These are phyloP conservation scores for Nakazawaea siamensis DNA, from an alignment of 805 yeast genomes.

Conservation along the genomic window DNA sequence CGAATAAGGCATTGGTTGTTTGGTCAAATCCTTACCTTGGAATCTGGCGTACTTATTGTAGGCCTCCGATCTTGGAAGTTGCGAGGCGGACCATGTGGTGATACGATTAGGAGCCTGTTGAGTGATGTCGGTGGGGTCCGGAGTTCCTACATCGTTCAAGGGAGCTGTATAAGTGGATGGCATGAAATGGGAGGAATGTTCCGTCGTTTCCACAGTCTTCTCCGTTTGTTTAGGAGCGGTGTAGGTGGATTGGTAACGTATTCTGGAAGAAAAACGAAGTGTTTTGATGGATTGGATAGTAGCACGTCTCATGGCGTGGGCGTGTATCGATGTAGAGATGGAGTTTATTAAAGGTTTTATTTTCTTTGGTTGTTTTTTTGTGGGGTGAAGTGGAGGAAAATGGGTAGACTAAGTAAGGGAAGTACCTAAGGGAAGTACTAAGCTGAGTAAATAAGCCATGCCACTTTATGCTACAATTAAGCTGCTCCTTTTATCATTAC, in stretches of 20 bases:
- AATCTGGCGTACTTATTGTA: constrained; percentile 53
- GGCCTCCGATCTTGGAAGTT: constrained; percentile 50
- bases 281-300: no score
- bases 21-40: constrained; percentile 56
- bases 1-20: constrained; percentile 74
- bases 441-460: no score
- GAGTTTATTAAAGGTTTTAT: no score
- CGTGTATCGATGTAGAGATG: no score
- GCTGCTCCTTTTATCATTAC: no score
- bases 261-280: no score
- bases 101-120: constrained; percentile 74
- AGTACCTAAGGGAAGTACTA: no score
- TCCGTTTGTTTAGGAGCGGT: neutral
- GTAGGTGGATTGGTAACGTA: neutral
- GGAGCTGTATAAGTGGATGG: constrained; percentile 7
- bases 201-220: constrained; percentile 7
- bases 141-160: constrained; percentile 14
- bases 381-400: no score
- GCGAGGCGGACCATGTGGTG: constrained; percentile 65
- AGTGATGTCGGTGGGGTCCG: constrained; percentile 17
- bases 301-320: no score
- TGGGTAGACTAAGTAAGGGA: no score
- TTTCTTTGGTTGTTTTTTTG: no score
- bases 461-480: no score
- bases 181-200: constrained; percentile 2